A percentile compares a stretch with the other conserved stretches of the same genome.
Evolutionary conservation across 2,329 filamentous ascomycete species (phyloP).

Genomic region (Knoxdaviesia proteae): DNA sequence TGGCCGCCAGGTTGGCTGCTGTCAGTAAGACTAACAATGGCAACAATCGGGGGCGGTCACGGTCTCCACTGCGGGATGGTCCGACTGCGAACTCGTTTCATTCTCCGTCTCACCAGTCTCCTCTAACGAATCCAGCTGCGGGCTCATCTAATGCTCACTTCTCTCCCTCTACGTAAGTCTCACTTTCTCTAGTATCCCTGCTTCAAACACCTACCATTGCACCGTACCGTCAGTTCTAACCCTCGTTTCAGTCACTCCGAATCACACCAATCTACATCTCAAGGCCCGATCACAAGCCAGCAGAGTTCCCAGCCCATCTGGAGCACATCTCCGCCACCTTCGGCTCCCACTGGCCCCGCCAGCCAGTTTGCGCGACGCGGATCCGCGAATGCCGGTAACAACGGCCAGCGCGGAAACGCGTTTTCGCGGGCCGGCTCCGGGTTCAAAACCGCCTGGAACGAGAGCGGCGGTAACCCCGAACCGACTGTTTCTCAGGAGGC

Average conservation of each 20-base stretch:
- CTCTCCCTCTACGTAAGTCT: not conserved
- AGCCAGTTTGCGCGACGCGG: too few relatives aligned
- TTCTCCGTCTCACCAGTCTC: too few relatives aligned
- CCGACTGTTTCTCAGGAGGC: too few relatives aligned
- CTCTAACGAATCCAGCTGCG: too few relatives aligned
- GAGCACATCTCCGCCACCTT: slow-evolving; percentile 26
- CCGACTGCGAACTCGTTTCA: too few relatives aligned
- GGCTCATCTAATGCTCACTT: too few relatives aligned
- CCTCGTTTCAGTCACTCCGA: not conserved
- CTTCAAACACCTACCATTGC: not conserved
- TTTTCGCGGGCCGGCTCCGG: too few relatives aligned
- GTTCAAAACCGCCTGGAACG: too few relatives aligned
- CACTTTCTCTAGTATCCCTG: not conserved
- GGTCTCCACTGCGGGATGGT: slow-evolving; percentile 14
- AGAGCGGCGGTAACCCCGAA: too few relatives aligned
- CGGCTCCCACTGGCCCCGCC: slow-evolving; percentile 30
- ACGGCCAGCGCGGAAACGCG: too few relatives aligned
- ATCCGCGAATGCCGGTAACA: too few relatives aligned
- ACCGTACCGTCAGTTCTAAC: not conserved
- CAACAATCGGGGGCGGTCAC: slow-evolving; percentile 15
- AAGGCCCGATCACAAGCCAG: slow-evolving; percentile 6
- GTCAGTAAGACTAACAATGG: not conserved
- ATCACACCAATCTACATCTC: not conserved
- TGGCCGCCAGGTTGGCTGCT: slow-evolving; percentile 18
- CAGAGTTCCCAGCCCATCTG: too few relatives aligned